Base-by-base conservation (phyloP, 2,329 filamentous ascomycete species). In the Fusarium sp. region DNA sequence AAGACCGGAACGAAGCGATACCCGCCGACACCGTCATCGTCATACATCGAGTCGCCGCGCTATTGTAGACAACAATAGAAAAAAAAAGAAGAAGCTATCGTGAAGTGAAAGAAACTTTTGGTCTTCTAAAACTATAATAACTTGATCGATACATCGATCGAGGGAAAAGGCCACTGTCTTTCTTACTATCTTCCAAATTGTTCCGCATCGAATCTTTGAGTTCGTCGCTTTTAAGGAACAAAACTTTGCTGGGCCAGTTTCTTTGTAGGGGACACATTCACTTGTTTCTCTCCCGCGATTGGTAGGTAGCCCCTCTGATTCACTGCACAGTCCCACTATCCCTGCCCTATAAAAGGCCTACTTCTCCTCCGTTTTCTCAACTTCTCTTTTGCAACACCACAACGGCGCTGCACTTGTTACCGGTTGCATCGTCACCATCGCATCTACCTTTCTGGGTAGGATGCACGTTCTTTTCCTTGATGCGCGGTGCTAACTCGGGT, bases 231-330 rank as follows among this genome's bases (percentile, higher is more conserved):
- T 64, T 66, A 73, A 74, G 77, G 63, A 74, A 69, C 49, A 67
- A 55, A 42, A 66, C 24, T 45, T 63, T 49, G 55, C 63, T 70
- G 28, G 79, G 81, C 81, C 84, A 83, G 80, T 79, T 80, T 79
- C 78, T 75, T 81, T 84, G 84, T 86, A 87, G 94, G 94, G 93
- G 95, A 97, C 93, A 95, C 95, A 97, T 98, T 98, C 85, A 92
- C 83, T 98, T 97, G 95, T 97, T 94, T 87, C 93, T 97, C 95
- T 97, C 94, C 93, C 90, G 85, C 89, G 89, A 83, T 89, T 86
- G 89, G 90, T 92, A 91, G 84, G 87, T 81, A 51, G 66, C 65
- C 67, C 59, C 63, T 64, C 69, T 76, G 68, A 77, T 63, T 75
- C 77, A 75, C 71, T 75, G 69, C 72, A 72, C 72, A 51, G 73